A percentile compares a stretch with the other conserved stretches of the same genome.
Evolutionary conservation across 495 filamentous ascomycete genomes (phyloP).

Genomic region (Paragyromitra xinjiangensis): DNA sequence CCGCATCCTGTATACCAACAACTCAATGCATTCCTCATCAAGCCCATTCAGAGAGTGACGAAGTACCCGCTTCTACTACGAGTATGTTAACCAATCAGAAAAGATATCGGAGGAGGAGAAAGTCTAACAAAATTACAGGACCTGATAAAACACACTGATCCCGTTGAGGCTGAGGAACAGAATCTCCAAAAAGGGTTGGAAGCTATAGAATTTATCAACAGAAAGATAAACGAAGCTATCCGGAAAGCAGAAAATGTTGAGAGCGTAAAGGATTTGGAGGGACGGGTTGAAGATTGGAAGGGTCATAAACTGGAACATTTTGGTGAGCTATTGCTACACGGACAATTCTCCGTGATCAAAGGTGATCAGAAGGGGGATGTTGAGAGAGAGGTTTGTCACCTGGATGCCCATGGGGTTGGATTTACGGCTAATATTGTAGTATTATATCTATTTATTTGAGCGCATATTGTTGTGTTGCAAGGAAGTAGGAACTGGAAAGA

Average conservation of each 20-base stretch:
- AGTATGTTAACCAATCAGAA: conserved; percentile 63
- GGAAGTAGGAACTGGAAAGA: conserved; percentile 87
- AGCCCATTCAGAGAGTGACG: conserved; percentile 92
- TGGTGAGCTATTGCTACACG: conserved; percentile 85
- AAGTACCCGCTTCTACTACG: conserved; percentile 92
- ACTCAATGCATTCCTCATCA: conserved; percentile 89
- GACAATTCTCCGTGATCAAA: conserved; percentile 93
- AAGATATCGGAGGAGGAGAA: not conserved
- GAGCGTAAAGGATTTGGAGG: conserved; percentile 79
- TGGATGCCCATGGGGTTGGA: conserved; percentile 24
- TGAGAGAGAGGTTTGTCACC: conserved; percentile 78
- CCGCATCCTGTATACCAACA: conserved; percentile 57
- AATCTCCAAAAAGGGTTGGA: conserved; percentile 74
- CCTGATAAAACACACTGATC: conserved; percentile 76
- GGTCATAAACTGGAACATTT: conserved; percentile 88
- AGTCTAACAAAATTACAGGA: conserved; percentile 67
- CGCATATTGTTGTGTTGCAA: conserved; percentile 97
- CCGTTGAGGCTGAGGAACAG: conserved; percentile 77
- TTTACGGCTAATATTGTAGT: conserved; percentile 65
- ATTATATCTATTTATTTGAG: conserved; percentile 97
- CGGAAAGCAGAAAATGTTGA: conserved; percentile 81
- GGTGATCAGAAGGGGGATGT: conserved; percentile 78
- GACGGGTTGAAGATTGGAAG: conserved; percentile 97
- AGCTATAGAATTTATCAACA: conserved; percentile 77
- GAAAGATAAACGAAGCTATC: conserved; percentile 87